Conservation (phyloP, 768 basidiomycete species). For the Russula foetens region DNA sequence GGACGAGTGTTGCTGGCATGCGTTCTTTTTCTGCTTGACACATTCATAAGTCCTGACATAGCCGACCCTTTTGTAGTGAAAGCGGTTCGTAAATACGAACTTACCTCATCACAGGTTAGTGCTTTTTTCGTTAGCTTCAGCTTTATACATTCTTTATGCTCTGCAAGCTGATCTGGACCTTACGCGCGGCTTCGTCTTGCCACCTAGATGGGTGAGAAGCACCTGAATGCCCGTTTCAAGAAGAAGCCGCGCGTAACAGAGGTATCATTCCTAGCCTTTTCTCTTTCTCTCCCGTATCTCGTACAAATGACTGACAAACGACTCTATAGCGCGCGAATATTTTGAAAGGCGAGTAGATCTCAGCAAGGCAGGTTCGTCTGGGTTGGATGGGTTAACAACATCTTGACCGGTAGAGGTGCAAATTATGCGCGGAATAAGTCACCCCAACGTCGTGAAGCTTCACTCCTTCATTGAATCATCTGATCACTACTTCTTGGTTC, state of each 20-base stretch:
- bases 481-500: conserved; percentile 89
- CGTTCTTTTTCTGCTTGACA: conserved; percentile 23
- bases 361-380: background rate
- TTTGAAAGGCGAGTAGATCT: conserved; percentile 61
- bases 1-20: conserved; percentile 77
- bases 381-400: background rate
- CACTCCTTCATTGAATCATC: conserved; percentile 85
- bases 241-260: conserved; percentile 97
- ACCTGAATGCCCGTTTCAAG: conserved; percentile 90
- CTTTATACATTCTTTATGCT: conserved; percentile 24
- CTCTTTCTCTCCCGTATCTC: conserved; percentile 17
- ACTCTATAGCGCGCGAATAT: conserved; percentile 84
- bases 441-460: conserved; percentile 90
- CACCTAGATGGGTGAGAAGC: conserved; percentile 79
- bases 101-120: conserved; percentile 87
- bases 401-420: conserved; percentile 69
- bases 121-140: conserved; percentile 24
- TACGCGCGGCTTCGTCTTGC: conserved; percentile 22
- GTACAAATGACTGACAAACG: conserved; percentile 21
- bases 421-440: conserved; percentile 93
- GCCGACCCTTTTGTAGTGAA: conserved; percentile 50
- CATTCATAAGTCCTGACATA: conserved; percentile 17
- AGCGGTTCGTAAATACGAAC: conserved; percentile 88
- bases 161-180: conserved; percentile 21
- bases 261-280: conserved; percentile 47